Percentiles rank a stretch among this genome's conserved stretches.
These are phyloP conservation scores for Tricholoma sp. DNA, from an alignment of 768 basidiomycete genomes.

Conservation along the genomic window DNA sequence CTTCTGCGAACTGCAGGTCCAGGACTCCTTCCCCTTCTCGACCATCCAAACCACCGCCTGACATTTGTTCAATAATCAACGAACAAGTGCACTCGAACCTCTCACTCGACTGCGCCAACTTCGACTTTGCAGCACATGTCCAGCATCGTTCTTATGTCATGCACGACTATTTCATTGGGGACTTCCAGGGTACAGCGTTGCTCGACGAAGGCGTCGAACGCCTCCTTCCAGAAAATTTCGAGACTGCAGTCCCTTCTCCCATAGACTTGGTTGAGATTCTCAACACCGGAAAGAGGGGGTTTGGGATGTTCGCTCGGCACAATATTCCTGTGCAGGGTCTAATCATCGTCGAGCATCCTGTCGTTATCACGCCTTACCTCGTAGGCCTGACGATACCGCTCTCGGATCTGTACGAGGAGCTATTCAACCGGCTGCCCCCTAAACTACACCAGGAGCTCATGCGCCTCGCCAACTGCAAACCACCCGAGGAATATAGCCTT, in stretches of 20 bases:
- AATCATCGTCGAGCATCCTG: conserved; percentile 35
- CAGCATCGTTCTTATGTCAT: conserved; percentile 21
- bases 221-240: conserved; percentile 19
- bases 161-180: conserved; percentile 14
- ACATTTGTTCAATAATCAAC: conserved; percentile 16
- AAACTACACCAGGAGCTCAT: conserved; percentile 21
- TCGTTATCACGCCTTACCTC: conserved; percentile 32
- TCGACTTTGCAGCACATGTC: conserved; percentile 23
- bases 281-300: conserved; percentile 26
- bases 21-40: not conserved
- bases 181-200: conserved; percentile 20
- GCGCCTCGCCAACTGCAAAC: conserved; percentile 24
- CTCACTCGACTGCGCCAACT: conserved; percentile 16
- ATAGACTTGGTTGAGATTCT: conserved; percentile 16
- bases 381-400: conserved; percentile 20
- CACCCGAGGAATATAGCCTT: conserved; percentile 6
- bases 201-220: conserved; percentile 26
- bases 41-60: conserved; percentile 10
- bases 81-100: conserved; percentile 17
- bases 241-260: conserved; percentile 2
- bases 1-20: conserved; percentile 9
- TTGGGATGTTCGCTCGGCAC: conserved; percentile 32
- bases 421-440: conserved; percentile 24
- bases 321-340: conserved; percentile 27
- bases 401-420: conserved; percentile 26